Conservation (phyloP, 352 stramenopile species). For the Saprolegnia parasitica region DNA sequence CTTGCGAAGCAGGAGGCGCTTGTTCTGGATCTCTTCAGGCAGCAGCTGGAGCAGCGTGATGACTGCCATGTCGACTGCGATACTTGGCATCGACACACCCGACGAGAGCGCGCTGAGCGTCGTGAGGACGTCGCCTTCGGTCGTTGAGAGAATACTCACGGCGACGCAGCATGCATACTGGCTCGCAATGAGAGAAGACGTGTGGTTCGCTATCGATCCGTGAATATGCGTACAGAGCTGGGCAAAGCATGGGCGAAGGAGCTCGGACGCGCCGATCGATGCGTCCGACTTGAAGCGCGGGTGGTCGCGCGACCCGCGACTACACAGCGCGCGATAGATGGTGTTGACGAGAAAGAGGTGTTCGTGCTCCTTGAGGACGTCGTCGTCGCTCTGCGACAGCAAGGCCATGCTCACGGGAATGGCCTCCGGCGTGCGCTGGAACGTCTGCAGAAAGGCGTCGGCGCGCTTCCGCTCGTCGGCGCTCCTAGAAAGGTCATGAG, state of each 20-base stretch:
- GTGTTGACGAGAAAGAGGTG: constrained; percentile 24
- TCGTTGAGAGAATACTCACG: constrained; percentile 13
- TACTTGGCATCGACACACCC: neutral
- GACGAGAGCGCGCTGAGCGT: neutral
- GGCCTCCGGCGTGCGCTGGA: constrained; percentile 7
- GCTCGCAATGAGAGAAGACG: constrained; percentile 8
- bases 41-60: constrained; percentile 20
- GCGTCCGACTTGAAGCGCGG: neutral
- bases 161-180: constrained; percentile 23
- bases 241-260: constrained; percentile 9
- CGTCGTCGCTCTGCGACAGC: neutral
- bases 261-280: neutral
- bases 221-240: constrained; percentile 15
- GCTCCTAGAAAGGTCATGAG: neutral
- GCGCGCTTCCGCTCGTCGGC: constrained; percentile 14
- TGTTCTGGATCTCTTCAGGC: constrained; percentile 27
- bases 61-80: constrained; percentile 15
- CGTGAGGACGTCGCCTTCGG: neutral
- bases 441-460: constrained; percentile 23
- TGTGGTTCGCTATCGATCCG: neutral
- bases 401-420: constrained; percentile 14
- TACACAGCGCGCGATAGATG: constrained; percentile 23
- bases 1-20: constrained; percentile 8
- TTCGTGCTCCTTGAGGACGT: constrained; percentile 2
- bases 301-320: constrained; percentile 1